Evolutionary conservation across 2,329 filamentous ascomycete species (phyloP).

Genomic region (Penicillium sp.): DNA sequence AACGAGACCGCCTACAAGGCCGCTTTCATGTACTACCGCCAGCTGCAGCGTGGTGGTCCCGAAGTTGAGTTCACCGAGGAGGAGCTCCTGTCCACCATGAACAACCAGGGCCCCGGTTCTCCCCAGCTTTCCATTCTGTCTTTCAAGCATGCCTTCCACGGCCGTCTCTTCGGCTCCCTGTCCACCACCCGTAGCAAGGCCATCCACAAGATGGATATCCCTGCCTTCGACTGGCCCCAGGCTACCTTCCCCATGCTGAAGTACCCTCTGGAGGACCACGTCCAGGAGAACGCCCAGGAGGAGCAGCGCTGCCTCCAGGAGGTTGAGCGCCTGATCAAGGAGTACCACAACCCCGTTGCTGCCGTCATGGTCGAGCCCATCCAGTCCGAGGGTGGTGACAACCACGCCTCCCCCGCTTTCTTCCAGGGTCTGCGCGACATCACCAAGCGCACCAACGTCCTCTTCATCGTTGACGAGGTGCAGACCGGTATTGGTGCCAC

Average conservation of each 20-base stretch:
- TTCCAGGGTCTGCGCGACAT: slow-evolving; percentile 80
- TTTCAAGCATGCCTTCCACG: slow-evolving; percentile 87
- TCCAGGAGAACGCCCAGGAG: slow-evolving; percentile 75
- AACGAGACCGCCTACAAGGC: slow-evolving; percentile 96
- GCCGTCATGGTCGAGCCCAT: slow-evolving; percentile 87
- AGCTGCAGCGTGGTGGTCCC: slow-evolving; percentile 75
- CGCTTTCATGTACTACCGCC: slow-evolving; percentile 88
- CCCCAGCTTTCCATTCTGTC: slow-evolving; percentile 81
- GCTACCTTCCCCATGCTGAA: slow-evolving; percentile 82
- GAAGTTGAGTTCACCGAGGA: slow-evolving; percentile 75
- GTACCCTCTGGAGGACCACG: slow-evolving; percentile 81
- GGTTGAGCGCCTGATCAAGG: slow-evolving; percentile 77
- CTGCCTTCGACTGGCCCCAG: slow-evolving; percentile 92
- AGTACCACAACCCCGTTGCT: slow-evolving; percentile 75
- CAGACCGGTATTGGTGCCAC: slow-evolving; percentile 92
- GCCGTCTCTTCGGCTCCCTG: slow-evolving; percentile 81
- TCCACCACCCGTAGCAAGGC: slow-evolving; percentile 90
- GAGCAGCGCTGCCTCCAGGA: slow-evolving; percentile 80
- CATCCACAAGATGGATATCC: slow-evolving; percentile 93
- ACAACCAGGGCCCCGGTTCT: slow-evolving; percentile 75
- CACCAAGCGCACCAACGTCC: slow-evolving; percentile 65
- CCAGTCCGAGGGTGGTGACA: slow-evolving; percentile 92
- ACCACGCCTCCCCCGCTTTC: slow-evolving; percentile 85
- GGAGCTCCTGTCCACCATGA: slow-evolving; percentile 74
- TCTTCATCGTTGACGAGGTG: slow-evolving; percentile 91